phyloP scores from a whole-genome alignment of 306 rosid genomes.

The Urtica urens region DNA sequence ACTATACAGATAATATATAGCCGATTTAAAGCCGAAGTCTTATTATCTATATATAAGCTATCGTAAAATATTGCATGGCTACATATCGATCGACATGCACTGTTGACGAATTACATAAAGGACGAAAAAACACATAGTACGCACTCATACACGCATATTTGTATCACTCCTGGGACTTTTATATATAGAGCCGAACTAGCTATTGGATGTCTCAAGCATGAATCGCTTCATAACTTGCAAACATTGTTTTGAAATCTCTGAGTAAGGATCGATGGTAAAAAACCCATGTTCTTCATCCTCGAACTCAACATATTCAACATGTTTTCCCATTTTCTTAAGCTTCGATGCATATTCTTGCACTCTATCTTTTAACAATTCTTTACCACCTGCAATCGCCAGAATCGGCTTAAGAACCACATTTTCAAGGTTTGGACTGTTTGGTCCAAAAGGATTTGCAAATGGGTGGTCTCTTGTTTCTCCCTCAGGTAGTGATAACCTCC shows the following conservation, averaged over 20 bases:
- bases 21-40: too few species aligned
- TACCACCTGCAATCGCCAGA: constrained; percentile 57
- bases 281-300: constrained; percentile 72
- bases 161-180: not conserved
- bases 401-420: constrained; percentile 43
- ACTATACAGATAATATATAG: too few species aligned
- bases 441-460: constrained; percentile 71
- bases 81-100: too few species aligned
- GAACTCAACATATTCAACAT: constrained; percentile 54
- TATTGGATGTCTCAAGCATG: constrained; percentile 30
- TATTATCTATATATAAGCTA: too few species aligned
- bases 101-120: too few species aligned
- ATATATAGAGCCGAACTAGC: not conserved
- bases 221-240: constrained; percentile 40
- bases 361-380: constrained; percentile 74
- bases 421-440: constrained; percentile 34
- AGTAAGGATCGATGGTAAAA: constrained; percentile 52
- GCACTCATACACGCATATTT: too few species aligned
- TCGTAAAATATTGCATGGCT: too few species aligned
- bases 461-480: constrained; percentile 80
- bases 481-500: constrained; percentile 72
- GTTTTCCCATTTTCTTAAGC: constrained; percentile 43
- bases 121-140: too few species aligned
- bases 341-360: constrained; percentile 40
- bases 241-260: constrained; percentile 31